These are phyloP conservation scores for Rutstroemia sp. DNA, from an alignment of 2,329 filamentous ascomycete species.

Conservation along the genomic window DNA sequence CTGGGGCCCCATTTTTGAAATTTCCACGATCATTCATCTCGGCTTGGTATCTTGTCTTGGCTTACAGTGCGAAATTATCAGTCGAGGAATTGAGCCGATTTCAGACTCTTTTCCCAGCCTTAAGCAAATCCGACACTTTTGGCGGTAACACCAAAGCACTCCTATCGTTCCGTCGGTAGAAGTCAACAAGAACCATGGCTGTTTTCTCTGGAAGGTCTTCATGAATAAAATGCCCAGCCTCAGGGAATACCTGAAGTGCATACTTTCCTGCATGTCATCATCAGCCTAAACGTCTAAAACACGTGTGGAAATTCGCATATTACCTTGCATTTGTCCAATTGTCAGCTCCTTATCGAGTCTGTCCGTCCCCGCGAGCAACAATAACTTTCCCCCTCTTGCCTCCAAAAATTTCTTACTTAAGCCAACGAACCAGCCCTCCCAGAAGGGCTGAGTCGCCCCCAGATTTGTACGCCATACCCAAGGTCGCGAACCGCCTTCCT, in stretches of 20 bases:
- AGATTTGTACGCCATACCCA: conserved; percentile 88
- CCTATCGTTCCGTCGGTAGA: conserved; percentile 85
- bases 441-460: conserved; percentile 76
- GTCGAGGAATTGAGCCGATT: background rate
- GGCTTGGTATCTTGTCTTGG: background rate
- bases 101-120: conserved; percentile 51
- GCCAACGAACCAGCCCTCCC: conserved; percentile 89
- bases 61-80: background rate
- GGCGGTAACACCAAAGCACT: conserved; percentile 79
- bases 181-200: conserved; percentile 77
- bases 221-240: conserved; percentile 94
- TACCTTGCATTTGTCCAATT: conserved; percentile 96
- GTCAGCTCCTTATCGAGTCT: conserved; percentile 84
- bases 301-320: conserved; percentile 14
- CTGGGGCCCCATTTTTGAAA: too few species aligned
- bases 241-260: conserved; percentile 86
- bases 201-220: conserved; percentile 91
- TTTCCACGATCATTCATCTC: background rate
- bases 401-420: conserved; percentile 82
- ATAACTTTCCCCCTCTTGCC: conserved; percentile 73
- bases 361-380: conserved; percentile 84
- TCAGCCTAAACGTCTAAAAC: conserved; percentile 1
- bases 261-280: conserved; percentile 63
- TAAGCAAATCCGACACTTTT: conserved; percentile 73
- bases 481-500: conserved; percentile 26